Percentiles rank a stretch among this genome's conserved stretches.
These are phyloP conservation scores for Phaeosphaeriaceae sp. DNA, from an alignment of 2,329 filamentous ascomycete species.

Conservation along the genomic window DNA sequence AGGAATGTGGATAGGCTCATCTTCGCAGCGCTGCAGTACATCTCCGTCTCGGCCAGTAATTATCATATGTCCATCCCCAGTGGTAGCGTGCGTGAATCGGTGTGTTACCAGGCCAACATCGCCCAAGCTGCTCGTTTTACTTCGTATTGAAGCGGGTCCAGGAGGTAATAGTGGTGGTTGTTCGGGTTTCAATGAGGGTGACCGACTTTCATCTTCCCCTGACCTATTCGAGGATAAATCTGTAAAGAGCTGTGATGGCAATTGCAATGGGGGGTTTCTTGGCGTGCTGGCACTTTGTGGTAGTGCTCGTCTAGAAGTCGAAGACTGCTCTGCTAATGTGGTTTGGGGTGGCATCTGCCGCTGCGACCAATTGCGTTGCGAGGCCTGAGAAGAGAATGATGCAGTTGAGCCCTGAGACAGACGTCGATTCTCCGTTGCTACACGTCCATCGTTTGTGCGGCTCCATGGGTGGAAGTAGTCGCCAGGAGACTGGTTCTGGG, in stretches of 20 bases:
- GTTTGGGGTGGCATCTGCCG: slow-evolving; percentile 8
- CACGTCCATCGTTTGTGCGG: slow-evolving; percentile 32
- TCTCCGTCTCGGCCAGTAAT: slow-evolving; percentile 79
- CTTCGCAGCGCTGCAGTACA: slow-evolving; percentile 79
- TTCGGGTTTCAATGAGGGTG: slow-evolving; percentile 29
- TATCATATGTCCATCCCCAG: slow-evolving; percentile 78
- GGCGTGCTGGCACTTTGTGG: slow-evolving; percentile 14
- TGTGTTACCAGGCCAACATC: slow-evolving; percentile 66
- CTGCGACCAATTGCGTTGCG: slow-evolving; percentile 19
- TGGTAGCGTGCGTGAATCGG: slow-evolving; percentile 79
- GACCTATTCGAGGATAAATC: slow-evolving; percentile 41
- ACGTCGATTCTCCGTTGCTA: slow-evolving; percentile 27
- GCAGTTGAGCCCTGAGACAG: slow-evolving; percentile 37
- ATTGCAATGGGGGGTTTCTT: slow-evolving; percentile 16
- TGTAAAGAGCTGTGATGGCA: slow-evolving; percentile 45
- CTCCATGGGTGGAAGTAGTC: slow-evolving; percentile 49
- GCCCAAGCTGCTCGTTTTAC: slow-evolving; percentile 45
- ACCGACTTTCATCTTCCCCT: slow-evolving; percentile 25
- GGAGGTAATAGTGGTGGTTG: slow-evolving; percentile 26
- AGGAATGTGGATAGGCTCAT: slow-evolving; percentile 88
- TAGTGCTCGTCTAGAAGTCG: slow-evolving; percentile 5
- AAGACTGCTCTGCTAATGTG: slow-evolving; percentile 9
- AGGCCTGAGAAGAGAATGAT: slow-evolving; percentile 36
- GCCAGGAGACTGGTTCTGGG: slow-evolving; percentile 21
- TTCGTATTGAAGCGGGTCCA: slow-evolving; percentile 40